Percentiles rank a stretch among this genome's conserved stretches.
phyloP scores from a whole-genome alignment of 495 filamentous ascomycete species.

The Penicillium canariense region DNA sequence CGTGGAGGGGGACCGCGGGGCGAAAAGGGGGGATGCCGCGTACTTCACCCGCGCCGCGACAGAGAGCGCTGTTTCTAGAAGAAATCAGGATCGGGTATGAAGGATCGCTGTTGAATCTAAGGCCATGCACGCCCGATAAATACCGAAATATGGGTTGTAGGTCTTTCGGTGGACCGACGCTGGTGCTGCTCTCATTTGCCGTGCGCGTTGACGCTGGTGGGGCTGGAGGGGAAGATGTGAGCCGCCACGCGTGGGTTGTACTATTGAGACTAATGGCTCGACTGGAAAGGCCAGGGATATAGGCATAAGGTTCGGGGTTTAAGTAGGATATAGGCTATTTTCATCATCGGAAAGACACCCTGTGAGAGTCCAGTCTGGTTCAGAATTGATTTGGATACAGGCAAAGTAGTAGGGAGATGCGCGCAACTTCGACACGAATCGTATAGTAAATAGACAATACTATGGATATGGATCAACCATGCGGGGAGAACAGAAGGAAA shows the following conservation, averaged over 20 bases:
- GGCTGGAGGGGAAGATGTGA: neutral
- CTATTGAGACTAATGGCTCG: neutral
- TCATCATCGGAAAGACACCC: too few relatives aligned
- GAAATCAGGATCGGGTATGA: neutral
- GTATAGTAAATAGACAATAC: neutral
- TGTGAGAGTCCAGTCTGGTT: too few relatives aligned
- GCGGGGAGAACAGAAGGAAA: neutral
- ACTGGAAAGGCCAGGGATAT: too few relatives aligned
- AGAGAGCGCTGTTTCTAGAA: neutral
- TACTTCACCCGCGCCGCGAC: neutral
- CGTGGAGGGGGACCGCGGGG: conserved; percentile 13
- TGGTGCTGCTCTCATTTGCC: conserved; percentile 8
- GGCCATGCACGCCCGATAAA: neutral
- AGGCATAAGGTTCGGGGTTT: neutral
- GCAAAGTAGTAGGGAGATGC: neutral
- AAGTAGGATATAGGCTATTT: neutral
- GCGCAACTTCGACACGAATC: neutral
- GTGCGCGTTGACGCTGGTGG: neutral
- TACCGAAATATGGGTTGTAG: neutral
- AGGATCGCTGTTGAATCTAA: neutral
- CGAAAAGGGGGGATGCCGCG: conserved; percentile 9
- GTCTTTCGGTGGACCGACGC: neutral
- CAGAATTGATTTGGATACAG: too few relatives aligned
- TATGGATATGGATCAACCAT: conserved; percentile 7
- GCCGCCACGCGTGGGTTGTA: neutral